phyloP scores from a whole-genome alignment of 768 basidiomycete genomes.

The Hortiboletus campestris region DNA sequence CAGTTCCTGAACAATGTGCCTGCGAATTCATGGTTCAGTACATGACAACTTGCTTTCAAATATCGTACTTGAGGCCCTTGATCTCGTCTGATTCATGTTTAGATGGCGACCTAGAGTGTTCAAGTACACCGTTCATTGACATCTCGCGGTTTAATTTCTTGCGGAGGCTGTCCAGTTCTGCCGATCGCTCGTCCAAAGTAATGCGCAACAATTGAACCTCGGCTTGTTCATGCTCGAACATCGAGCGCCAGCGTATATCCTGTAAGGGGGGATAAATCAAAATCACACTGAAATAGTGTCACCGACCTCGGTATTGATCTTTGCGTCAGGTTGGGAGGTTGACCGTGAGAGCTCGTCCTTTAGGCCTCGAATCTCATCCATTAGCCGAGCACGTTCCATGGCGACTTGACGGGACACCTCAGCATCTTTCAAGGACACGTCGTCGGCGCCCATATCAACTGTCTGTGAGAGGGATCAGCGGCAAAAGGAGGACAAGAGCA shows the following conservation, averaged over 20 bases:
- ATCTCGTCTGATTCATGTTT: conserved; percentile 68
- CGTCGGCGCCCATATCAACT: conserved; percentile 51
- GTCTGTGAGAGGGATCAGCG: conserved; percentile 22
- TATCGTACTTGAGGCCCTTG: conserved; percentile 71
- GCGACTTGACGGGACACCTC: conserved; percentile 49
- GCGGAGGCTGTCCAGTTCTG: conserved; percentile 54
- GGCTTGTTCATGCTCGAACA: conserved; percentile 32
- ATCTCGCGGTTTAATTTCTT: conserved; percentile 63
- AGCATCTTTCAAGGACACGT: conserved; percentile 45
- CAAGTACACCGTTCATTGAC: conserved; percentile 40
- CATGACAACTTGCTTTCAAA: background rate
- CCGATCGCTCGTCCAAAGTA: conserved; percentile 38
- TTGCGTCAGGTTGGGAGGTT: conserved; percentile 18
- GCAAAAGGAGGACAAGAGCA: background rate
- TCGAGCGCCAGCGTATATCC: conserved; percentile 30
- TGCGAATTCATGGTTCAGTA: conserved; percentile 26
- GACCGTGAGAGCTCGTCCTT: conserved; percentile 41
- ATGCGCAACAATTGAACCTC: conserved; percentile 31
- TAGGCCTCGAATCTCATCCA: conserved; percentile 56
- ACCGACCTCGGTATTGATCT: conserved; percentile 24
- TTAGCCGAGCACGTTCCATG: conserved; percentile 49
- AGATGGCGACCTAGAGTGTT: conserved; percentile 33
- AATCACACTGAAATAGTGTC: background rate
- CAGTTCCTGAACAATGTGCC: conserved; percentile 85
- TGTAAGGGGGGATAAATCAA: conserved; percentile 3